Evolutionary conservation across 495 filamentous ascomycete species (phyloP), one percentile per base, ranked within the genome.

Genomic region (Neurospora tetraspora): DNA sequence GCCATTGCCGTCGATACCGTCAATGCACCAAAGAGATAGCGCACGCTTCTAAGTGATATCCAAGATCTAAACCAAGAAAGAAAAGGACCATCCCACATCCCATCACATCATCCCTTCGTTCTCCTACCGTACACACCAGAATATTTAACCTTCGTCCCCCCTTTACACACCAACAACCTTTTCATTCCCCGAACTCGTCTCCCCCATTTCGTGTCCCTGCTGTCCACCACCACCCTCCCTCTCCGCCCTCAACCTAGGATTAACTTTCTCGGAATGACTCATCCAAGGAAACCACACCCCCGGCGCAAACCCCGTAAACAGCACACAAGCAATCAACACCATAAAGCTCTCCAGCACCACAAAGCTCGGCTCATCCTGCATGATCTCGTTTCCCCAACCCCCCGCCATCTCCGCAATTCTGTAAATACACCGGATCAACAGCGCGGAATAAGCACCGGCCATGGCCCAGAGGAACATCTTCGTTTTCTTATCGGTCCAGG

Each of bases 361-460:
- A 74, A 92, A 92, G 23, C 86, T 85, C 69, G 83, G 76, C 80
- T 92, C 88, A 74, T 89, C 86, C 76, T 88, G 89, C 89, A 91
- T 92, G 75, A 91, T 84, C 0, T 84, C 77, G 76, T 87, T 90
- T 4, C 88, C 88, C 89, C 90, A 92, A 5, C 90, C 90, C 16
- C 88, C 89, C 1, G 87, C 86, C 88, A 91, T 90, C 80, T 91
- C 88, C 0, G 88, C 87, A 47, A 91, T 88, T 77, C 90, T 87
- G 78, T 91, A 92, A 69, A 92, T 86, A 75, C 91, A 93, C 42
- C 90, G 81, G 40, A 89, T 86, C 74, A 92, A 74, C n/a, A 93
- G 86, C 11, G 84, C 85, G 16, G 85, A 42, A 75, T 88, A 93
- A 12, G 90, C 89, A 31, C 87, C 78, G 8, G 80, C 73, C 71